Base-by-base conservation (phyloP, 2,329 filamentous ascomycete species). In the Fusarium temperatum region DNA sequence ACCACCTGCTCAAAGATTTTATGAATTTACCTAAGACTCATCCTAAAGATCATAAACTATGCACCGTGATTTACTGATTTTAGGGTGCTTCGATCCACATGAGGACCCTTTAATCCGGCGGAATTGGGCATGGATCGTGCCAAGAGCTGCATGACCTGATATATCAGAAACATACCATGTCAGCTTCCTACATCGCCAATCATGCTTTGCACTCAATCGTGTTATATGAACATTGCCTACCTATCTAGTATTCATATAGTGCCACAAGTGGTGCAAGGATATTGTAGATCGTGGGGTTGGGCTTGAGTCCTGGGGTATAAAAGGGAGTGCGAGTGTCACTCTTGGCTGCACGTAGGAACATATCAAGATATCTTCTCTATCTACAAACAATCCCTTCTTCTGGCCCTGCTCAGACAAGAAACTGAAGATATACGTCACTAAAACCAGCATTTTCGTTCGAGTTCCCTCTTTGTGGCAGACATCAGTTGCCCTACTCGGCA, bases 71-170 rank as follows among this genome's bases (percentile, higher is more conserved):
- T 47, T n/a, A 24, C 41, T 53, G 44, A 66, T 30, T 26, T 57
- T 47, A 60, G 57, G 38, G 22, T 44, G 30, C 26, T 35, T 47
- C 22, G 53, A 53, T 54, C 51, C 53, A 39, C 32, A 38, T 8
- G 18, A 36, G 42, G 45, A 32, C 36, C 39, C 48, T 60, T 38
- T 18, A 10, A 30, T 26, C 32, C 28, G n/a, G 66, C 60, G 54
- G 39, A 44, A 41, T 58, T 50, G 44, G 35, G 63, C 36, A 67
- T 63, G 66, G 53, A 75, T 67, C 57, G 54, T 58, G 73, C 70
- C 68, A 74, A 70, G 70, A 66, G 60, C 65, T 41, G 45, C 28
- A 54, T 68, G 56, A 73, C 47, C 60, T 66, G 73, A 63, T 66
- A 50, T 51, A 63, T 61, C 36, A 72, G 54, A 68, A 72, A 74